phyloP scores from a whole-genome alignment of 1,284 basidiomycete species.

The Rhodotorula glutinis region DNA sequence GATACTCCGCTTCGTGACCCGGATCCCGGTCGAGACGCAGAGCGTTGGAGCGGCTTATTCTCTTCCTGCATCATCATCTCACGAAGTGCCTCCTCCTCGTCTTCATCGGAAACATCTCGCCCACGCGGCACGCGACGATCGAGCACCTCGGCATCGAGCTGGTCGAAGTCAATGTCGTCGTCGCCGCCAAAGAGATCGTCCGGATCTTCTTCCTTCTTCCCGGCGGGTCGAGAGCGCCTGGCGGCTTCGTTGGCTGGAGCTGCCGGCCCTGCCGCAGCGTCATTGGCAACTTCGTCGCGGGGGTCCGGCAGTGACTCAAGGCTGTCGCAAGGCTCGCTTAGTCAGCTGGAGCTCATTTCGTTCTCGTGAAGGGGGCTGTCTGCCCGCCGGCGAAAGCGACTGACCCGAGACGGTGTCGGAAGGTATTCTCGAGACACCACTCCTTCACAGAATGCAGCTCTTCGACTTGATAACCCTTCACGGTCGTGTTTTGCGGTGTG shows the following conservation, averaged over 20 bases:
- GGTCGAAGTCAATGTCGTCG: background rate
- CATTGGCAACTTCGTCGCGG: background rate
- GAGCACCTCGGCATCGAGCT: background rate
- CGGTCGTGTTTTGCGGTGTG: conserved; percentile 28
- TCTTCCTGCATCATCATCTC: background rate
- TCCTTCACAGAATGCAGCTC: conserved; percentile 28
- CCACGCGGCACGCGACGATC: background rate
- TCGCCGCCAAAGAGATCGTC: background rate
- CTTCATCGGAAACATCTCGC: background rate
- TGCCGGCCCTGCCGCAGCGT: background rate
- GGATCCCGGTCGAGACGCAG: background rate
- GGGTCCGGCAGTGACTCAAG: conserved; percentile 8
- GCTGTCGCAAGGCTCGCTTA: background rate
- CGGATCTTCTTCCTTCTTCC: background rate
- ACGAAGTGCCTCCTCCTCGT: conserved; percentile 19
- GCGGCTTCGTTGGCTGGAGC: background rate
- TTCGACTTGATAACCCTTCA: conserved; percentile 38
- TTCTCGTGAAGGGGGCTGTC: background rate
- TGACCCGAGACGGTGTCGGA: conserved; percentile 28
- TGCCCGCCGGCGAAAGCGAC: background rate
- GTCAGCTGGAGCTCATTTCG: background rate
- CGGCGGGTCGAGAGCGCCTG: background rate
- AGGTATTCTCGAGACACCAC: conserved; percentile 26
- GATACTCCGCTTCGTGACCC: background rate
- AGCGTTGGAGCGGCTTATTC: too few relatives aligned